phyloP scores from a whole-genome alignment of 2,329 filamentous ascomycete genomes.

The Diaporthe ilicicola region DNA sequence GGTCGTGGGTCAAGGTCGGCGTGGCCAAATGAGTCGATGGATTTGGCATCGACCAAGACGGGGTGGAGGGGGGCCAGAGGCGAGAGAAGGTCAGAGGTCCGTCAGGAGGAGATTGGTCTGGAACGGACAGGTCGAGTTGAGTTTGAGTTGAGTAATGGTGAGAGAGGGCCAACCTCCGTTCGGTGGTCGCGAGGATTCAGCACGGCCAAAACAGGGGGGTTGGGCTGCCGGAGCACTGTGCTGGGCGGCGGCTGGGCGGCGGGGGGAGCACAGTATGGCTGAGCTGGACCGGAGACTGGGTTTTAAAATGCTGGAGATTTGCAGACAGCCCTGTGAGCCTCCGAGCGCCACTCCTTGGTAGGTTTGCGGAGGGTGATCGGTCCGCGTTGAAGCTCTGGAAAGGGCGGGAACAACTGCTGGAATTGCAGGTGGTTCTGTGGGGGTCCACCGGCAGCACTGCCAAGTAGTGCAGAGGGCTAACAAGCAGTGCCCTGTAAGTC shows the following conservation, averaged over 20 bases:
- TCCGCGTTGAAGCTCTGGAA: background rate
- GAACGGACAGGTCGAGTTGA: slow-evolving; percentile 24
- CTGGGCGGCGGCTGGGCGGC: background rate
- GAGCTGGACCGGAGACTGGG: slow-evolving; percentile 3
- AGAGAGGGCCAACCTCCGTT: slow-evolving; percentile 18
- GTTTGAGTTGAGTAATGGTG: slow-evolving; percentile 23
- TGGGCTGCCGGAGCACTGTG: slow-evolving; percentile 18
- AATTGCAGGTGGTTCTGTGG: slow-evolving; percentile 21
- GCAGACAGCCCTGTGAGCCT: slow-evolving; percentile 21
- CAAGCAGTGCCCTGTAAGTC: slow-evolving; percentile 21
- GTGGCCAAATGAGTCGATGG: slow-evolving; percentile 30
- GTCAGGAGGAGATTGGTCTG: slow-evolving; percentile 25
- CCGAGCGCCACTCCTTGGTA: background rate
- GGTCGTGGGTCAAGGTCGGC: slow-evolving; percentile 21
- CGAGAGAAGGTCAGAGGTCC: slow-evolving; percentile 15
- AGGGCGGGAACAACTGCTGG: background rate
- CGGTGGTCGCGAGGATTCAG: slow-evolving; percentile 11
- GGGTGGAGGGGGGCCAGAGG: slow-evolving; percentile 12
- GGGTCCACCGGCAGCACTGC: slow-evolving; percentile 11
- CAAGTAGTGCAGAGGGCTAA: slow-evolving; percentile 11
- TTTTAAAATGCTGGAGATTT: slow-evolving; percentile 20
- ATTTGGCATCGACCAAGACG: slow-evolving; percentile 23
- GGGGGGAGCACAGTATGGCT: background rate
- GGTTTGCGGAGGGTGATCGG: background rate
- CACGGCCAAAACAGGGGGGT: slow-evolving; percentile 23